Percentiles rank a stretch among this genome's conserved stretches.
These are phyloP conservation scores for Coniochaeta prunicola DNA, from an alignment of 2,329 filamentous ascomycete genomes.

Conservation along the genomic window DNA sequence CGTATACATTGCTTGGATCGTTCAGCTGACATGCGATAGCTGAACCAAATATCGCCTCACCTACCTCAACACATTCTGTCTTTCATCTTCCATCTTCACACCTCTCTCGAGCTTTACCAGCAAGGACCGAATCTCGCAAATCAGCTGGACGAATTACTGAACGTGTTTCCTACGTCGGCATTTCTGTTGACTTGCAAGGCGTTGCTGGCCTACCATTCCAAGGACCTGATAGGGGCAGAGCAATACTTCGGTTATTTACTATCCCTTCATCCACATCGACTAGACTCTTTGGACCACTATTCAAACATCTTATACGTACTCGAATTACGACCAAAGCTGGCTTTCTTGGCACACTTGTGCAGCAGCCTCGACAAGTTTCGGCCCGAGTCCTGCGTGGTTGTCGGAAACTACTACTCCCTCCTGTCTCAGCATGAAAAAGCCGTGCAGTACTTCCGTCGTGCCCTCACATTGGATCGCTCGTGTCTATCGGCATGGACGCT, in stretches of 20 bases:
- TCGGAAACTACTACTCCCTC: conserved; percentile 94
- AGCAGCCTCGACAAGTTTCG: conserved; percentile 91
- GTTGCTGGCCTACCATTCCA: conserved; percentile 82
- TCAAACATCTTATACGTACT: conserved; percentile 97
- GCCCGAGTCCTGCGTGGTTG: conserved; percentile 91
- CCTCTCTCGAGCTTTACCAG: conserved; percentile 87
- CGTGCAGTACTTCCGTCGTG: conserved; percentile 93
- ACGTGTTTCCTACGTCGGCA: conserved; percentile 79
- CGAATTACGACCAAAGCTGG: conserved; percentile 77
- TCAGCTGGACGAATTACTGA: conserved; percentile 68
- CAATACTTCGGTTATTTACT: conserved; percentile 71
- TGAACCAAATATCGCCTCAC: conserved; percentile 62
- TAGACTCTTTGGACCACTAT: conserved; percentile 91
- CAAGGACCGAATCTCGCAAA: conserved; percentile 68
- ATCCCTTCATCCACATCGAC: conserved; percentile 63
- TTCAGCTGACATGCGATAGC: conserved; percentile 36
- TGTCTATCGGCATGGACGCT: conserved; percentile 96
- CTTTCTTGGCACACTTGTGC: conserved; percentile 86
- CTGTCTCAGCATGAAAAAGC: conserved; percentile 96
- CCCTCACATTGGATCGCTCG: conserved; percentile 79
- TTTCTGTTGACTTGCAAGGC: conserved; percentile 89
- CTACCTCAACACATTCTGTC: conserved; percentile 88
- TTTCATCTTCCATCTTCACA: conserved; percentile 88
- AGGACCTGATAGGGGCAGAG: conserved; percentile 64
- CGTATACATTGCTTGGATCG: background rate